Evolutionary conservation across 164 flowering plant genomes (phyloP), one percentile per base, ranked within the genome.

Genomic region (Annona squamosa): DNA sequence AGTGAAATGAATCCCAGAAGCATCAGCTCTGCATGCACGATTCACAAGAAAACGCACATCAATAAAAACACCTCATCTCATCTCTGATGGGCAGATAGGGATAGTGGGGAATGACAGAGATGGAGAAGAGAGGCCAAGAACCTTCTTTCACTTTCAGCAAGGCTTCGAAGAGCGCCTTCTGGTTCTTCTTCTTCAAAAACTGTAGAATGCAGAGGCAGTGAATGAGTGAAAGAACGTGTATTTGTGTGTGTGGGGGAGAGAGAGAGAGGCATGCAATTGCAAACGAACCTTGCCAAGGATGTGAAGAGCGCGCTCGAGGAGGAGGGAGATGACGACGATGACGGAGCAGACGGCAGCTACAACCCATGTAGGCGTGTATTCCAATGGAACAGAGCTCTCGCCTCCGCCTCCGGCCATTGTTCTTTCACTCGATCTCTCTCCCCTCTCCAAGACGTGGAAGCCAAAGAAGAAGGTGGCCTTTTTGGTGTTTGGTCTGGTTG

Each of bases 1-100:
- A 94, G 85, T 0, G 99, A 94, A 70, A 94, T 94, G 68, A 94
- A 94, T 46, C 99, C 99, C 74, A 94, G 79, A 45, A 94, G 85
- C 99, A 94, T 94, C 87, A 94, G 81, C 81, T 94, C 99, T 92
- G 91, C 78, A 75, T 26, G 3, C 62, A 74, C 3, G 57, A 26
- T 26, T 26, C 41, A 61, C 61, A 66, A 47, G 7, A 41, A 62
- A 5, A 41, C 37, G 1, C 37, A 19, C 0, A 2, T 2, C 26
- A 71, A 0, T 41, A 9, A 1, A 4, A 44, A 37, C 70, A 26
- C 37, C 0, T 26, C 37, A 26, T 26, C 12, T n/a, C 5, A 44
- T 67, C 48, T 67, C 16, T 4, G 19, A 9, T 67, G 48, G 46
- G n/a, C 48, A 57, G 37, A 12, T 16, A 44, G 10, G 46, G 41